Base-by-base conservation (phyloP, 176 grass and related monocot genomes). In the Saccharum officinarum region DNA sequence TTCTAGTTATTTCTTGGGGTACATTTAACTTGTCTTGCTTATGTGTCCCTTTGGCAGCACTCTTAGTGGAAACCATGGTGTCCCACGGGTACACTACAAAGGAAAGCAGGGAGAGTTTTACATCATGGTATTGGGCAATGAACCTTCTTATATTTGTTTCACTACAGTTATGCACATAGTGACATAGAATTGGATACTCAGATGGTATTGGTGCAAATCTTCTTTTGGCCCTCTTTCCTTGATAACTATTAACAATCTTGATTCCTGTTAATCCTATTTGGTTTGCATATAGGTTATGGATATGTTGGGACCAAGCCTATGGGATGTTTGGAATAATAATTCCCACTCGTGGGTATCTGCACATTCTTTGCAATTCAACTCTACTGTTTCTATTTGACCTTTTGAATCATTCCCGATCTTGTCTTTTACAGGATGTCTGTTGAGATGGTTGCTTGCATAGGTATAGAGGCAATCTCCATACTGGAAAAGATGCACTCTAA, bases 401-500 rank as follows among this genome's bases (percentile, higher is more conserved):
- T 69, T 80, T 71, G 31, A 54, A 10, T 80, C 79, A n/a, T 81
- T 72, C 64, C 54, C 2, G 5, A 15, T 45, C 37, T 49, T 85
- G 40, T 77, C 16, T 70, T 70, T 84, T 84, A 63, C 73, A 95
- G 95, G 39, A 98, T 98, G 93, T 98, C 91, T 8, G 85, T 93
- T 90, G 93, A 98, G 86, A 98, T 98, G 95, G 95, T 98, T 86
- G 95, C 95, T 81, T 98, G 93, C 74, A 98, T 98, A 80, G 95
- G 87, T 70, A 98, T 98, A 80, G 95, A 98, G 84, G 90, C 95
- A 77, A 95, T 98, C 72, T 98, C 95, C 71, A 95, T 98, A 71
- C 55, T 98, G 55, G 95, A 95, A 74, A 98, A 98, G 82, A 92
- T 98, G 84, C 95, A 98, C 55, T 92, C 91, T 42, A 95, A 97